Conservation (phyloP, 129 eudicot species). For the Arctium minus region DNA sequence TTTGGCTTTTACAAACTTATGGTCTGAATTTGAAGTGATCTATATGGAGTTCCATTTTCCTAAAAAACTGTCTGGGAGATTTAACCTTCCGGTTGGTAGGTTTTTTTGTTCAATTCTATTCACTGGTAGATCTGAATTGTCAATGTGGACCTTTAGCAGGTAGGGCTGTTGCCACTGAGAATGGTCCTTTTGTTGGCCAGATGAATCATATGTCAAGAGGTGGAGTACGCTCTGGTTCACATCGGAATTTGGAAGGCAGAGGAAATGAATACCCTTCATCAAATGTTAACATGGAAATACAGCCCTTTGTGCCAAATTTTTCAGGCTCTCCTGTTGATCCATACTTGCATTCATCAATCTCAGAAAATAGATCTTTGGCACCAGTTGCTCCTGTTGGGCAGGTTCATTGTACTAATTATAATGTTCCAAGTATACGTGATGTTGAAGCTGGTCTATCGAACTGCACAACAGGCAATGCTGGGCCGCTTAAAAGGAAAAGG, state of each 20-base stretch:
- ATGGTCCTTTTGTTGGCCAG: slow-evolving; percentile 31
- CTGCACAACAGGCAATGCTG: slow-evolving; percentile 19
- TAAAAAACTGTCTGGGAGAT: background rate
- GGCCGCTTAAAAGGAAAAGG: slow-evolving; percentile 42
- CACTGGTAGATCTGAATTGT: background rate
- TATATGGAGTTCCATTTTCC: background rate
- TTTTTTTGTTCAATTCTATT: background rate
- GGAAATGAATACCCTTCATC: slow-evolving; percentile 33
- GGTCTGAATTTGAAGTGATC: background rate
- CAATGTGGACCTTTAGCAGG: slow-evolving; percentile 27
- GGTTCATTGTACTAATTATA: slow-evolving; percentile 26
- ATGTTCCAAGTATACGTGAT: slow-evolving; percentile 22
- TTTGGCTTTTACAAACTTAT: background rate
- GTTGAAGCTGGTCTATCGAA: slow-evolving; percentile 15
- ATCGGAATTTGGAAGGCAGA: slow-evolving; percentile 28
- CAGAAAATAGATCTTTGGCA: slow-evolving; percentile 29
- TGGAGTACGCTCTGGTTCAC: slow-evolving; percentile 22
- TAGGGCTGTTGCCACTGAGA: slow-evolving; percentile 28
- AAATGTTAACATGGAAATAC: slow-evolving; percentile 35
- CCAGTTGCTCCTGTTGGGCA: slow-evolving; percentile 18
- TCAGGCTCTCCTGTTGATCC: slow-evolving; percentile 22
- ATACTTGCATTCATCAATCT: slow-evolving; percentile 20
- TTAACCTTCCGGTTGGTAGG: background rate
- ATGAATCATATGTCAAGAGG: slow-evolving; percentile 29
- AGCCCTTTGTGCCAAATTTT: slow-evolving; percentile 20